Percentiles rank a stretch among this genome's conserved stretches.
These are phyloP conservation scores for Jatropha podagrica DNA, from an alignment of 441 rosid species.

Conservation along the genomic window DNA sequence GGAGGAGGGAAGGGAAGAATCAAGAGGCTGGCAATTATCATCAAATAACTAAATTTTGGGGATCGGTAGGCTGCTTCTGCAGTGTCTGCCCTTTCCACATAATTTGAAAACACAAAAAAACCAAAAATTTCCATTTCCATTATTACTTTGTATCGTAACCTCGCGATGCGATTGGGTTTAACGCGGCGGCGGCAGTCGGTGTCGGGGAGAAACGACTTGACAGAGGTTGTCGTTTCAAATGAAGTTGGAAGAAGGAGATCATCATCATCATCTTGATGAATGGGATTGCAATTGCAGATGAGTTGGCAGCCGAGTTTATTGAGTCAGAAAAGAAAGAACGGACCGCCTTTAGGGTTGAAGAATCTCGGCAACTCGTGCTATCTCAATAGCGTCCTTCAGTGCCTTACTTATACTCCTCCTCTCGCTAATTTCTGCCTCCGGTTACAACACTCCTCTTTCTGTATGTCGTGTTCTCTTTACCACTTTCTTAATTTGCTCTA, in stretches of 20 bases:
- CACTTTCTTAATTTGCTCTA: neutral
- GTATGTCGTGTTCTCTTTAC: constrained; percentile 31
- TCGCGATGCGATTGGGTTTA: constrained; percentile 20
- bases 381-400: constrained; percentile 97
- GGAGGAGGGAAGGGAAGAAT: neutral
- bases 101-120: neutral
- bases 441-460: constrained; percentile 75
- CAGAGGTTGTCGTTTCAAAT: constrained; percentile 10
- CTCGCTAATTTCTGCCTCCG: constrained; percentile 94
- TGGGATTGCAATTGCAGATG: constrained; percentile 70
- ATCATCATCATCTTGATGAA: constrained; percentile 23
- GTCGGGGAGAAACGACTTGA: neutral
- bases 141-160: neutral
- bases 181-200: neutral
- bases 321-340: constrained; percentile 66
- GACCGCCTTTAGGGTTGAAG: constrained; percentile 84
- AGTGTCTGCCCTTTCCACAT: neutral
- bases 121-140: neutral
- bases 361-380: constrained; percentile 98
- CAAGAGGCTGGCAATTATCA: neutral
- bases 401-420: constrained; percentile 98
- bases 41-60: neutral
- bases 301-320: constrained; percentile 91
- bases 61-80: neutral
- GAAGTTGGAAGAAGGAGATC: constrained; percentile 13